Conservation (phyloP, 176 grass and related monocot genomes). For the sorghum (Sorghum bicolor) region DNA sequence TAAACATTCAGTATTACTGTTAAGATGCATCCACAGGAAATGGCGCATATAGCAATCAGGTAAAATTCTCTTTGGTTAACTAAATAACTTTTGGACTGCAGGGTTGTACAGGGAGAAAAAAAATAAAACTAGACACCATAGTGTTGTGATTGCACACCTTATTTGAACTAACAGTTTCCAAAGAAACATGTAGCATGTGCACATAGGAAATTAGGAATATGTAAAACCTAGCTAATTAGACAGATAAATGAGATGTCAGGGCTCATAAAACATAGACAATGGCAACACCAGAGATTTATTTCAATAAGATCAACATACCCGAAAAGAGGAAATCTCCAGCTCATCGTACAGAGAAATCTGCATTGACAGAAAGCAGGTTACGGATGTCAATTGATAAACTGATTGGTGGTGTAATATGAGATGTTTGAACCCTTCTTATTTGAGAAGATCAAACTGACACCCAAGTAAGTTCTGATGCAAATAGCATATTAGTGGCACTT, state of each 20-base stretch:
- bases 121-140: not conserved
- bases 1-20: not conserved
- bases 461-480: too few relatives aligned
- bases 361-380: slow-evolving; percentile 5
- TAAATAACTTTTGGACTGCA: not conserved
- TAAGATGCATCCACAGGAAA: slow-evolving; percentile 20
- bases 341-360: slow-evolving; percentile 55
- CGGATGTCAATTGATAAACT: not conserved
- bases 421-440: too few relatives aligned
- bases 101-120: not conserved
- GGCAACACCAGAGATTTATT: not conserved
- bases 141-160: not conserved
- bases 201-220: slow-evolving; percentile 20
- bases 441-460: too few relatives aligned
- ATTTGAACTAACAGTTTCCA: not conserved
- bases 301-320: slow-evolving; percentile 43
- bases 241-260: not conserved
- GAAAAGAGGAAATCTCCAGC: slow-evolving; percentile 81
- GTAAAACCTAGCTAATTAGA: not conserved
- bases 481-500: too few relatives aligned
- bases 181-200: not conserved
- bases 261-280: not conserved
- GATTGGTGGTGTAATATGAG: not conserved
- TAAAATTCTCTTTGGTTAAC: not conserved
- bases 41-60: not conserved